Base-by-base conservation (phyloP, 768 basidiomycete genomes). In the Boletus edulis region DNA sequence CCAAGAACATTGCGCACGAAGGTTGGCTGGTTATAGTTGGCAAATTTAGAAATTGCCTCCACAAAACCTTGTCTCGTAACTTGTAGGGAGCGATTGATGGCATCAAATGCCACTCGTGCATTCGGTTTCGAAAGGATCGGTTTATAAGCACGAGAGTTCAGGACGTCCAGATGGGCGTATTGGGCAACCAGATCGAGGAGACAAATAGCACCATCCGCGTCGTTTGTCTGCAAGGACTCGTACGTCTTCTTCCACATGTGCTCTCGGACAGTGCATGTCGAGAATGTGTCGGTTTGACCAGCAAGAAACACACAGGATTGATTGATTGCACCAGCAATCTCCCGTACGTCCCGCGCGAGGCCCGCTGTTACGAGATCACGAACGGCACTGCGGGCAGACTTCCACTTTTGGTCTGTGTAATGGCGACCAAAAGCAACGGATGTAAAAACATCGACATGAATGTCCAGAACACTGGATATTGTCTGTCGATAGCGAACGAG, bases 201-300 rank as follows among this genome's bases (percentile, higher is more conserved):
- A 37, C 80, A 74, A 11, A 79, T 78, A 22, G 87, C 75, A 1
- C 80, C 88, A 32, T 81, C 76, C 8, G 73, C 65, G 63, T 94
- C 90, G 39, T 73, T 73, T 18, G 80, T 76, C 43, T 80, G 77
- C 5, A 94, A 67, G 7, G 75, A 73, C 10, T 81, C 76, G 62
- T 89, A 94, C 3, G 82, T 72, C 59, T 77, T 80, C 49, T 71
- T 74, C 95, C 95, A 98, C 32, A 91, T 69, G 43, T 79, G 79
- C 44, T 78, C 76, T 46, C 80, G 80, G 45, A 88, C 71, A 22
- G 69, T 62, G 48, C 78, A 69, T 11, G 63, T 62, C 5, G 73
- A 66, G 46, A 80, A 73, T 18, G 47, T 60, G 15, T 71, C 54
- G 7, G 54, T 54, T 39, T 57, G 61, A 18, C 63, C 70, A 5